Conservation (phyloP, 345 rosid genomes). For the Ricinus communis region DNA sequence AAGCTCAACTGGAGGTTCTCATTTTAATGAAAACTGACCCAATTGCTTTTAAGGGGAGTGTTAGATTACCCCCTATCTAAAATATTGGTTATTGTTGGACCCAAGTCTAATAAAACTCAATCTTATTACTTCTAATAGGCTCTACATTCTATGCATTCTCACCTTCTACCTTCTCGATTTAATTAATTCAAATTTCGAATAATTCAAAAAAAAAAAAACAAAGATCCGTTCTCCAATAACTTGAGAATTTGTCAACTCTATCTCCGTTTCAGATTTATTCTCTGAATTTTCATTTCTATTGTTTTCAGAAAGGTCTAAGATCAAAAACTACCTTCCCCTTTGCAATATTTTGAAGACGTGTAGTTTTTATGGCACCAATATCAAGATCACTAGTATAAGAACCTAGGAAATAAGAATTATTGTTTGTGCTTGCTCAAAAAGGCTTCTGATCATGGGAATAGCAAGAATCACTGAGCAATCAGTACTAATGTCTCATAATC, state of each 20-base stretch:
- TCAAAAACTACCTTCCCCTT: neutral
- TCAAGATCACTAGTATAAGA: neutral
- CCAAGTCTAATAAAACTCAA: too few relatives aligned
- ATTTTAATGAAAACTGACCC: too few relatives aligned
- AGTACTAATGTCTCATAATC: neutral
- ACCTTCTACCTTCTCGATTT: too few relatives aligned
- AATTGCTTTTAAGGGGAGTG: too few relatives aligned
- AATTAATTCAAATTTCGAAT: neutral
- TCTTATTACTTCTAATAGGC: too few relatives aligned
- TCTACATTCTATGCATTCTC: too few relatives aligned
- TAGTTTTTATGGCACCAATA: neutral
- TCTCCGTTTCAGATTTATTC: constrained; percentile 1
- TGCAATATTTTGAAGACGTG: neutral
- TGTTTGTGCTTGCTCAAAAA: constrained; percentile 2
- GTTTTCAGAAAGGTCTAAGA: neutral
- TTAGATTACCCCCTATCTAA: too few relatives aligned
- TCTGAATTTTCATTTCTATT: neutral
- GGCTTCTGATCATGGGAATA: neutral
- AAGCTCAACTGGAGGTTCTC: too few relatives aligned
- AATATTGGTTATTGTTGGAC: too few relatives aligned
- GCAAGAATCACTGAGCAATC: neutral
- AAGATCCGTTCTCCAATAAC: neutral
- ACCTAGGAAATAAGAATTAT: neutral
- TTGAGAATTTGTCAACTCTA: neutral
- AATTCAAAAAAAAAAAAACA: too few relatives aligned